These are phyloP conservation scores for Peltaster fructicola DNA, from an alignment of 2,329 filamentous ascomycete species.

Conservation along the genomic window DNA sequence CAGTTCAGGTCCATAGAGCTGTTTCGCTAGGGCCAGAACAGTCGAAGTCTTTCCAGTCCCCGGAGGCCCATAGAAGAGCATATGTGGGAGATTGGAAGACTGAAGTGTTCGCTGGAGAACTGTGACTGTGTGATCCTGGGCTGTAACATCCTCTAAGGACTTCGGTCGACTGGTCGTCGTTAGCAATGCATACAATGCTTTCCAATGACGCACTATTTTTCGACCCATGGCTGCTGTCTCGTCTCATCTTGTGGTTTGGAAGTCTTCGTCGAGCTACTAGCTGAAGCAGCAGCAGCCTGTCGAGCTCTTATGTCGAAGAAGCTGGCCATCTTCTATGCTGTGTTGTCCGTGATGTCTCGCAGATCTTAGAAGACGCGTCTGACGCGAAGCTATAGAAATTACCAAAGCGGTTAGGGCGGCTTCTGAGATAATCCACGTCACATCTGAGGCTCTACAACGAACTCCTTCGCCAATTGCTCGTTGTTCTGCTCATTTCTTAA, in stretches of 20 bases:
- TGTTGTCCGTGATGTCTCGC: not conserved
- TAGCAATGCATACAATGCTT: conserved; percentile 2
- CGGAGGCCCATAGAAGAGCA: conserved; percentile 97
- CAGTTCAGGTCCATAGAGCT: conserved; percentile 89
- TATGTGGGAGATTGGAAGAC: conserved; percentile 93
- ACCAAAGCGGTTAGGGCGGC: too few species aligned
- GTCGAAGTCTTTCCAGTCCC: conserved; percentile 97
- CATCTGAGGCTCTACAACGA: too few species aligned
- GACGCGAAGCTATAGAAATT: too few species aligned
- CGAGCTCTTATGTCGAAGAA: conserved; percentile 95
- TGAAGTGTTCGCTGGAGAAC: conserved; percentile 85
- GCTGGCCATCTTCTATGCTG: conserved; percentile 52
- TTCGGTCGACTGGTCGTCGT: conserved; percentile 60
- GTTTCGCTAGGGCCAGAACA: conserved; percentile 88
- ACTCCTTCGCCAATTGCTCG: too few species aligned
- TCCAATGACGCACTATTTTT: conserved; percentile 63
- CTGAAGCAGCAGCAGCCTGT: conserved; percentile 50
- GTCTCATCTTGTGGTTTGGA: conserved; percentile 44
- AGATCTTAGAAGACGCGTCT: too few species aligned
- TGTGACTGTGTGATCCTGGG: conserved; percentile 91
- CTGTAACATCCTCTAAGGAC: conserved; percentile 82
- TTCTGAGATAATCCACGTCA: too few species aligned
- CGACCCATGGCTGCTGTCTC: conserved; percentile 82
- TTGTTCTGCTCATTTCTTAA: too few species aligned
- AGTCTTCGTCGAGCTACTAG: conserved; percentile 52